Base-by-base conservation (phyloP, 2,329 filamentous ascomycete species). In the Cordyceps farinosa region DNA sequence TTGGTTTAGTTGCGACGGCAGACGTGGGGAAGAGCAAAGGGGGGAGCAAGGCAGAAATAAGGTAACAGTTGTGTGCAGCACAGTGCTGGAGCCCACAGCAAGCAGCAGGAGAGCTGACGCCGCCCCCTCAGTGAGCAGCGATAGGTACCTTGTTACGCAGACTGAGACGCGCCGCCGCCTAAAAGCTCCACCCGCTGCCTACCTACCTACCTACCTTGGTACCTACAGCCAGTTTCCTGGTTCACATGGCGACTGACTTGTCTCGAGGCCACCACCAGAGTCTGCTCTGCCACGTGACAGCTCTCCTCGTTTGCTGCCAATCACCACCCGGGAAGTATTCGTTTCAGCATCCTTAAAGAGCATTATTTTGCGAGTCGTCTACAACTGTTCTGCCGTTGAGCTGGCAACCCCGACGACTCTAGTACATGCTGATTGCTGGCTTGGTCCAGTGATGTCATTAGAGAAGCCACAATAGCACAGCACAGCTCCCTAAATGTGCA, bases 21-120 rank as follows among this genome's bases (percentile, higher is more conserved):
- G 55, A 51, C 62, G 62, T 64, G 55, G 55, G 55, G 62, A 61
- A 55, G 44, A 30, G 55, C 62, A 60, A 60, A 53, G 55, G 55
- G 53, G 59, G 59, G 42, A 61, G 17, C 56, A 59, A 50, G 48
- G 62, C 55, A 64, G 56, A 64, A 60, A 63, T 58, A 48, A 30
- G 29, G 38, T 36, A 61, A 61, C 50, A 53, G 48, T 53, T 53
- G 38, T 61, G 58, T 53, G 58, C 45, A 53, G 51, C 27, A 58
- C 51, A 22, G 51, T 40, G 52, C 32, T 36, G 32, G 56, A 48
- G 55, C 57, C 57, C 58, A 45, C 48, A 59, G 27, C 32, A 52
- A 44, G 36, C 56, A 42, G 34, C 34, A 30, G 4, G 10, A 32
- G 56, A 59, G 56, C 56, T 59, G 45, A 51, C 56, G 45, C 56